These are phyloP conservation scores for Ganoderma boninense DNA, from an alignment of 1,284 basidiomycete species.

Conservation along the genomic window DNA sequence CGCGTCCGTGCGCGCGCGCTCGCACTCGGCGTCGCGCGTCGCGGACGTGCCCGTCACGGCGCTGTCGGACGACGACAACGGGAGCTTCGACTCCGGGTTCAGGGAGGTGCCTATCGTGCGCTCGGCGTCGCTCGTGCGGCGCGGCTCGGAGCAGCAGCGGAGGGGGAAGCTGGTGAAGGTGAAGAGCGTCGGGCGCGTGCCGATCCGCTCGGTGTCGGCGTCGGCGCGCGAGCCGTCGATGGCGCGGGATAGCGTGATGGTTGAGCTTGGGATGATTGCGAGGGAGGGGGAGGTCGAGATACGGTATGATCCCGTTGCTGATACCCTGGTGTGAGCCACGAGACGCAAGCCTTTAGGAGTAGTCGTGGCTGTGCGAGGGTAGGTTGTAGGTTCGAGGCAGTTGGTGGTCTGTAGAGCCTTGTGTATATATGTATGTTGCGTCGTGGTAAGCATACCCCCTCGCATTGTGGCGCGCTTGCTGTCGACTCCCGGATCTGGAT, in stretches of 20 bases:
- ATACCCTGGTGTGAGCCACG: neutral
- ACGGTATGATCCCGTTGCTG: conserved; percentile 3
- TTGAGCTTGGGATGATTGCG: conserved; percentile 30
- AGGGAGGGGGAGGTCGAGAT: conserved; percentile 7
- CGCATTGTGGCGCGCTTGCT: neutral
- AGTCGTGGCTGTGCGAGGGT: neutral
- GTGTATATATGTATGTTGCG: conserved; percentile 1
- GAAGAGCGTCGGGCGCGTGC: conserved; percentile 37
- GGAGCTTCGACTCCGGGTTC: neutral
- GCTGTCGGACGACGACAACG: conserved; percentile 9
- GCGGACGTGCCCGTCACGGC: conserved; percentile 17
- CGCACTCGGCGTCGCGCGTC: conserved; percentile 5
- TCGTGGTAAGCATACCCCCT: neutral
- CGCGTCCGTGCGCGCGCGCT: conserved; percentile 4
- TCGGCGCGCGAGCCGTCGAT: conserved; percentile 27
- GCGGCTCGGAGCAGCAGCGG: conserved; percentile 16
- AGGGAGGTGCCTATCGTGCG: conserved; percentile 11
- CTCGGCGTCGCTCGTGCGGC: conserved; percentile 15
- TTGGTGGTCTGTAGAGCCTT: neutral
- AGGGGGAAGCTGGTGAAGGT: conserved; percentile 27
- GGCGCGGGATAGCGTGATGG: conserved; percentile 36
- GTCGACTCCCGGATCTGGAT: conserved; percentile 8
- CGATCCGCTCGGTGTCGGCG: conserved; percentile 33
- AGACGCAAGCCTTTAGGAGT: neutral
- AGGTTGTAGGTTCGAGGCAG: neutral